Percentiles rank a stretch among this genome's conserved stretches.
Evolutionary conservation across 352 stramenopile genomes (phyloP).

Genomic region (Phytophthora melonis): DNA sequence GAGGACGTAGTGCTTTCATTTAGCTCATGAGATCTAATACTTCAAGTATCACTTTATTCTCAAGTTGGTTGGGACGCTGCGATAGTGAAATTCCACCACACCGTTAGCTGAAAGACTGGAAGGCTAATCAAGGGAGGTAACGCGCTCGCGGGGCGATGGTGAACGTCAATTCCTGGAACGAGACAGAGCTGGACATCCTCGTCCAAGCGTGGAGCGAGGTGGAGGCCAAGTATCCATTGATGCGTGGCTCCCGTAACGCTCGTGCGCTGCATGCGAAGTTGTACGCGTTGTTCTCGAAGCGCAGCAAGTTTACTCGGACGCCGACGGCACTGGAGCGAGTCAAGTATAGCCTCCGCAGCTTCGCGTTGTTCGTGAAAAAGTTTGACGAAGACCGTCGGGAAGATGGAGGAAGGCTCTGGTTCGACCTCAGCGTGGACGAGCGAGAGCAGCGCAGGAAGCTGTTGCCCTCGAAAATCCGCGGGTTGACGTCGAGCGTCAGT

Average conservation of each 20-base stretch:
- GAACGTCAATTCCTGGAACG: slow-evolving; percentile 31
- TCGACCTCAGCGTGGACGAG: slow-evolving; percentile 22
- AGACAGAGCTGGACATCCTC: slow-evolving; percentile 26
- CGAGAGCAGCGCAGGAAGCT: slow-evolving; percentile 3
- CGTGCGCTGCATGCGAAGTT: slow-evolving; percentile 26
- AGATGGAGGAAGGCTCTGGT: slow-evolving; percentile 29
- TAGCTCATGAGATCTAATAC: not conserved
- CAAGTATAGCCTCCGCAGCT: slow-evolving; percentile 27
- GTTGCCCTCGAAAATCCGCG: slow-evolving; percentile 6
- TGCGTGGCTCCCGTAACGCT: slow-evolving; percentile 9
- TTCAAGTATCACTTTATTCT: slow-evolving; percentile 3
- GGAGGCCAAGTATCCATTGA: slow-evolving; percentile 23
- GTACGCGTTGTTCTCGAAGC: slow-evolving; percentile 16
- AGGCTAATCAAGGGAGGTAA: not conserved
- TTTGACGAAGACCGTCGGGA: slow-evolving; percentile 25
- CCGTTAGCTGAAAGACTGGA: not conserved
- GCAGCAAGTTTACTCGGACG: slow-evolving; percentile 14
- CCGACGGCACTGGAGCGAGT: slow-evolving; percentile 2
- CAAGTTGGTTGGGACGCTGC: slow-evolving; percentile 9
- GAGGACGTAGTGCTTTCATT: slow-evolving; percentile 7
- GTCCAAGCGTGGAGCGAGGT: slow-evolving; percentile 34
- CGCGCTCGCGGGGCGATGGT: not conserved
- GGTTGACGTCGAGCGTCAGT: slow-evolving; percentile 9
- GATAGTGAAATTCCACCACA: not conserved
- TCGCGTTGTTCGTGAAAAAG: slow-evolving; percentile 27